Evolutionary conservation across 2,329 filamentous ascomycete species (phyloP), one percentile per base, ranked within the genome.

Genomic region (Epichloe brachyelytri): DNA sequence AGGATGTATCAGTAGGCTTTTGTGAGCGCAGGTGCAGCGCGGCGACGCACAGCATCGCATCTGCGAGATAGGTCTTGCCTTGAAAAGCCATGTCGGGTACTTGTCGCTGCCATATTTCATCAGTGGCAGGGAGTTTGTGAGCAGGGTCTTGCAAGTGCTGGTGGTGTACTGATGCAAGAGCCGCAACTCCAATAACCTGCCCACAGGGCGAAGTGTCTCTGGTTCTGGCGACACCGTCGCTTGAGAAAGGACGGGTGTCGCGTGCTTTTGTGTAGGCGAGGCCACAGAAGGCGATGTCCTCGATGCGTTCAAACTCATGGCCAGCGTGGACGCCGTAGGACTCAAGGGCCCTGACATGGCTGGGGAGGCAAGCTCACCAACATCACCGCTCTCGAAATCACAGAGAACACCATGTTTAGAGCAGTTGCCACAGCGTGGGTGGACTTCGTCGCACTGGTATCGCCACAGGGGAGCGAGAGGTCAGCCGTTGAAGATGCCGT

Each of bases 151-250:
- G 56, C 74, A 77, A 0, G 80, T 84, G 54, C 73, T 68, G 38
- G 75, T 75, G 6, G 79, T 82, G 60, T 79, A 85, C 53, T 84
- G 78, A 59, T 85, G 81, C 65, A 84, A 76, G 36, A 85, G 68
- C 46, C 74, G 76, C 52, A 85, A 69, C 62, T 85, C 81, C 54
- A 82, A 68, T 54, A 80, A 67, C 46, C 77, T 68, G 54, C 74
- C 69, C 37, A 62, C 43, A 62, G 67, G 49, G 61, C 58, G 54
- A n/a, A 62, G 46, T 68, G 70, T 65, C 15, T 60, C 58, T 26
- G 59, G 58, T 34, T 57, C 49, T 30, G 54, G 60, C 40, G 61
- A 59, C 19, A 57, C 57, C 15, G 41, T 19, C 14, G 43, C 36
- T 36, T 33, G 52, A 30, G 43, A 60, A 59, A 43, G 58, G 45